Conservation (phyloP, 2,329 filamentous ascomycete species). For the Ophiosphaerella narmari region DNA sequence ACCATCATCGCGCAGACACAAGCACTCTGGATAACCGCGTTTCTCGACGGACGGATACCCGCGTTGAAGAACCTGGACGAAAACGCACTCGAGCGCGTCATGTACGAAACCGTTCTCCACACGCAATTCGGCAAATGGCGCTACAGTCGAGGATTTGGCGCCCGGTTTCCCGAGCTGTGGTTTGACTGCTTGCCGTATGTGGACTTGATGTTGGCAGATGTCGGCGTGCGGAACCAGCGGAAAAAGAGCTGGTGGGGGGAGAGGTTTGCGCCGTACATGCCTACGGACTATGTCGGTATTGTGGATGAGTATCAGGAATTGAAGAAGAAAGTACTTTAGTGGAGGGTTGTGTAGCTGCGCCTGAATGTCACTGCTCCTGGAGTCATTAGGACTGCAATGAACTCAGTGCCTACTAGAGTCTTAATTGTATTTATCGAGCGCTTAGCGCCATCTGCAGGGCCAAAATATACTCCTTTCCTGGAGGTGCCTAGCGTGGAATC, state of each 20-base stretch:
- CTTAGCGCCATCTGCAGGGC: too few relatives aligned
- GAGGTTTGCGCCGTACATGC: slow-evolving; percentile 27
- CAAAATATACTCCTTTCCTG: too few relatives aligned
- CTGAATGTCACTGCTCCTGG: too few relatives aligned
- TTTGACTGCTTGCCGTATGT: slow-evolving; percentile 39
- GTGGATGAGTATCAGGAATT: slow-evolving; percentile 25
- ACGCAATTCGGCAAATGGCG: slow-evolving; percentile 39
- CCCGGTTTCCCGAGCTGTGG: slow-evolving; percentile 33
- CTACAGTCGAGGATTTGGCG: slow-evolving; percentile 35
- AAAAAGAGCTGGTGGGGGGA: slow-evolving; percentile 32
- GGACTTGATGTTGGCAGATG: slow-evolving; percentile 32
- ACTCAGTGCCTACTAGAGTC: too few relatives aligned
- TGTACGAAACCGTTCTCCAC: slow-evolving; percentile 36
- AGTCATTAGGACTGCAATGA: too few relatives aligned
- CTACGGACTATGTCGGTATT: slow-evolving; percentile 31
- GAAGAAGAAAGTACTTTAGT: neutral
- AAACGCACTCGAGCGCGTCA: slow-evolving; percentile 7
- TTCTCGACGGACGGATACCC: slow-evolving; percentile 58
- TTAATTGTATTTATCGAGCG: too few relatives aligned
- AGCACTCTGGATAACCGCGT: slow-evolving; percentile 61
- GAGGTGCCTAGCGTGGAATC: neutral
- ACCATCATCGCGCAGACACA: slow-evolving; percentile 44
- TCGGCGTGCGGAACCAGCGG: slow-evolving; percentile 26
- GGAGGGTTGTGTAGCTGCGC: too few relatives aligned
- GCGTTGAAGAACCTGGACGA: neutral